Evolutionary conservation across 371 early-diverging fungal species (phyloP).

Genomic region (Mortierella sp.): DNA sequence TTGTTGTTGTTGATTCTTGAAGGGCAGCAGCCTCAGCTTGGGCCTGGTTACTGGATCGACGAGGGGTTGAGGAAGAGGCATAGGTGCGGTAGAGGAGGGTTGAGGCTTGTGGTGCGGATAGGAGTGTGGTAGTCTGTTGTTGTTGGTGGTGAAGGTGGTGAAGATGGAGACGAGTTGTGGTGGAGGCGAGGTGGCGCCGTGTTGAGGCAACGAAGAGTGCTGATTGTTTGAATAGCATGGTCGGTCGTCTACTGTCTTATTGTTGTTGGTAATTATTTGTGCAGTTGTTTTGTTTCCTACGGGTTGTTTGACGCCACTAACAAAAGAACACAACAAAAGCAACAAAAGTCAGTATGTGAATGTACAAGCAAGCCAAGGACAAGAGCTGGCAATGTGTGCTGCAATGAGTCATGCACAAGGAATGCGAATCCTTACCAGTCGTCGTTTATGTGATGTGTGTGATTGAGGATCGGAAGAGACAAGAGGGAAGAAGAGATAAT

Average conservation of each 20-base stretch:
- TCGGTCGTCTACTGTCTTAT: not conserved
- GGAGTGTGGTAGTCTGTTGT: not conserved
- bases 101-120: not conserved
- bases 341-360: too few relatives aligned
- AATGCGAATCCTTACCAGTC: too few relatives aligned
- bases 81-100: constrained; percentile 1
- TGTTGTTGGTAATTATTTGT: not conserved
- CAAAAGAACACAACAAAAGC: too few relatives aligned
- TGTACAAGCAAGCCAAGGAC: too few relatives aligned
- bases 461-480: too few relatives aligned
- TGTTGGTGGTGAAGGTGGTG: not conserved
- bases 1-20: not conserved
- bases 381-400: too few relatives aligned
- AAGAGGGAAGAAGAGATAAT: too few relatives aligned
- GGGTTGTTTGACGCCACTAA: too few relatives aligned
- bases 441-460: not conserved
- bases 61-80: constrained; percentile 14
- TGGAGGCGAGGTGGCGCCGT: constrained; percentile 6
- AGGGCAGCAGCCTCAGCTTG: not conserved
- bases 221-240: constrained; percentile 28
- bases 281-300: too few relatives aligned
- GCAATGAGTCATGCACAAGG: too few relatives aligned
- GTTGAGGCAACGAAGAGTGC: constrained; percentile 6
- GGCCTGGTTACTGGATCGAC: not conserved
- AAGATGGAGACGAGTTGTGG: not conserved